These are phyloP conservation scores for Hyphopichia fennica DNA, from an alignment of 1,139 yeast genomes.

Conservation along the genomic window DNA sequence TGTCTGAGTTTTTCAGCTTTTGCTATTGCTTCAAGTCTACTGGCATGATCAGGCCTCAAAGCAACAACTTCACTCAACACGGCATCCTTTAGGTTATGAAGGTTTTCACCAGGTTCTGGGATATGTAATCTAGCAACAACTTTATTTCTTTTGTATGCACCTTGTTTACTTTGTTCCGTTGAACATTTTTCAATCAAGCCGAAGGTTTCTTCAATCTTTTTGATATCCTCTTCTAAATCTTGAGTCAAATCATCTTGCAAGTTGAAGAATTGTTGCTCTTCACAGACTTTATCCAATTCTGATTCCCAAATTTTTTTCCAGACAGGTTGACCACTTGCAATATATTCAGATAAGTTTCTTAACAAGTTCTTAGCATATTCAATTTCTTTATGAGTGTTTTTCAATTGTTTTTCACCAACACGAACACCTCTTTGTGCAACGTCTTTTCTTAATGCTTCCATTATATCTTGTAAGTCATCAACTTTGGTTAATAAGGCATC, in stretches of 20 bases:
- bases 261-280: conserved; percentile 89
- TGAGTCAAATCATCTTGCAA: conserved; percentile 83
- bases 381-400: conserved; percentile 65
- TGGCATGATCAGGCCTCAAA: conserved; percentile 79
- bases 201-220: conserved; percentile 78
- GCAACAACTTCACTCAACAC: conserved; percentile 78
- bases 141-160: conserved; percentile 30
- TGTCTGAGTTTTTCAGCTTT: conserved; percentile 82
- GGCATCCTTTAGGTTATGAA: conserved; percentile 74
- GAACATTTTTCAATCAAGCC: conserved; percentile 80
- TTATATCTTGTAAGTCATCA: conserved; percentile 88
- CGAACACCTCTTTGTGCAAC: conserved; percentile 91
- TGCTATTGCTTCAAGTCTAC: conserved; percentile 82
- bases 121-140: conserved; percentile 43
- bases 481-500: conserved; percentile 74
- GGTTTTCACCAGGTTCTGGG: conserved; percentile 67
- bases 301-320: conserved; percentile 95
- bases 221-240: conserved; percentile 79
- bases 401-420: conserved; percentile 73
- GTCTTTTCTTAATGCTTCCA: conserved; percentile 87
- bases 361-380: conserved; percentile 55
- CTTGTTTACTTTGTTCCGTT: conserved; percentile 62
- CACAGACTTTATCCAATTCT: conserved; percentile 86
- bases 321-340: conserved; percentile 68
- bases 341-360: conserved; percentile 56